phyloP scores from a whole-genome alignment of 2,329 filamentous ascomycete species.

The Lecanicillium sp. region DNA sequence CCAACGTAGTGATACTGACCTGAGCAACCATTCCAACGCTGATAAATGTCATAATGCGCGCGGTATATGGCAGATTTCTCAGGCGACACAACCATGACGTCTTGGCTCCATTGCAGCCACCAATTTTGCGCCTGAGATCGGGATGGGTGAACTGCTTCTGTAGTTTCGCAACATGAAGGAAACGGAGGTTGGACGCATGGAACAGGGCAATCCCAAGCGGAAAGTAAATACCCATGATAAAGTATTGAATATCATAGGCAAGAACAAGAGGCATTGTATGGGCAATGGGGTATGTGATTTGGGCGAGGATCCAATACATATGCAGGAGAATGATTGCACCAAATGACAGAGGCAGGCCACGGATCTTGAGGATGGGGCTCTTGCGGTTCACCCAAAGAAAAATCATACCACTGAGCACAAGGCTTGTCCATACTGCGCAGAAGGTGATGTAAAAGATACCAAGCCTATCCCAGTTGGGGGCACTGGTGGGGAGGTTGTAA shows the following conservation, averaged over 20 bases:
- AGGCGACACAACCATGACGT: constrained; percentile 26
- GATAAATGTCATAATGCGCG: constrained; percentile 35
- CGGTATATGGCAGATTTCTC: constrained; percentile 27
- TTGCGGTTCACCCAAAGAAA: constrained; percentile 25
- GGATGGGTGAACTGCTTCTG: constrained; percentile 33
- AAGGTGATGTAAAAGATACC: constrained; percentile 22
- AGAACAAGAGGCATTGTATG: constrained; percentile 28
- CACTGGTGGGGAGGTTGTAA: constrained; percentile 19
- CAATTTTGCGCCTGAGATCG: constrained; percentile 8
- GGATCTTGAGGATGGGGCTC: constrained; percentile 29
- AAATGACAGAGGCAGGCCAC: constrained; percentile 27
- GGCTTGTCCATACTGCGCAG: constrained; percentile 17
- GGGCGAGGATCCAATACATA: constrained; percentile 30
- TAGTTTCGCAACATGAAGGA: constrained; percentile 40
- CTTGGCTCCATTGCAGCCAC: constrained; percentile 18
- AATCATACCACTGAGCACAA: constrained; percentile 25
- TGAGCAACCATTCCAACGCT: constrained; percentile 39
- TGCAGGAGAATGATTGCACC: constrained; percentile 28
- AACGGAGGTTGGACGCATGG: constrained; percentile 46
- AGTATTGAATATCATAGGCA: constrained; percentile 45
- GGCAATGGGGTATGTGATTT: constrained; percentile 34
- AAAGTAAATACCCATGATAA: constrained; percentile 52
- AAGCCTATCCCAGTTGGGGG: constrained; percentile 18
- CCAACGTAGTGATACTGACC: constrained; percentile 23
- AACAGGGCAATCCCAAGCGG: constrained; percentile 52